Evolutionary conservation across 306 rosid species (phyloP).

Genomic region (Malus sylvestris): DNA sequence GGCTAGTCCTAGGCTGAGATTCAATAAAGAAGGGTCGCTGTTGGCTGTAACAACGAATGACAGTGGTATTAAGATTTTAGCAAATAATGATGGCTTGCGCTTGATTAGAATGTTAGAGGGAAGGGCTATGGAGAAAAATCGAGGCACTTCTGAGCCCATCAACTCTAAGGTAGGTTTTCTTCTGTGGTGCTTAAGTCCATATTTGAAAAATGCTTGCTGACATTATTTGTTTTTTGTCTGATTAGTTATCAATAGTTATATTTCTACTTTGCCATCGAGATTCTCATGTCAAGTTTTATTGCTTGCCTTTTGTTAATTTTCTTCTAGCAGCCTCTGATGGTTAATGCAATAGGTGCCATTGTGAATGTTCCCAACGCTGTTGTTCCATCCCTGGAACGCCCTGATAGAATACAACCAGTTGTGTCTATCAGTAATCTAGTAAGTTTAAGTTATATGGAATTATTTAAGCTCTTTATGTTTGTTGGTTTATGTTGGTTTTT

Average conservation of each 20-base stretch:
- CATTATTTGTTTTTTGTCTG: background rate
- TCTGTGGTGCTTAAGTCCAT: background rate
- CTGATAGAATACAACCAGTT: slow-evolving; percentile 30
- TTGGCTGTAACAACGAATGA: slow-evolving; percentile 37
- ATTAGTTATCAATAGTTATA: background rate
- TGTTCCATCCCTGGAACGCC: slow-evolving; percentile 25
- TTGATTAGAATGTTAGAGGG: slow-evolving; percentile 34
- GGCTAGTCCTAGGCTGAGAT: slow-evolving; percentile 41
- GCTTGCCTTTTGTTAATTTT: background rate
- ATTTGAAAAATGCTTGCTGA: background rate
- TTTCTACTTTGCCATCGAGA: background rate
- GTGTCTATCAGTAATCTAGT: slow-evolving; percentile 34
- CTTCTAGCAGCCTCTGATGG: slow-evolving; percentile 34
- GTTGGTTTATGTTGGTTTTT: background rate
- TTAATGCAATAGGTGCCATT: slow-evolving; percentile 32
- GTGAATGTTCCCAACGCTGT: slow-evolving; percentile 23
- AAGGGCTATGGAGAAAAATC: slow-evolving; percentile 32
- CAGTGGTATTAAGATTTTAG: slow-evolving; percentile 36
- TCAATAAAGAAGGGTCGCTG: slow-evolving; percentile 44
- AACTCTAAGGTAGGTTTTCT: slow-evolving; percentile 27
- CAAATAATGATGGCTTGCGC: slow-evolving; percentile 35
- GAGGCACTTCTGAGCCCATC: slow-evolving; percentile 33
- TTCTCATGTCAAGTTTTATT: background rate
- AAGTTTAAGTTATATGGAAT: slow-evolving; percentile 8
- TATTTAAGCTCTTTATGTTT: background rate